Evolutionary conservation across 2,329 filamentous ascomycete species (phyloP), one percentile per base, ranked within the genome.

Genomic region (Emergomyces orientalis): DNA sequence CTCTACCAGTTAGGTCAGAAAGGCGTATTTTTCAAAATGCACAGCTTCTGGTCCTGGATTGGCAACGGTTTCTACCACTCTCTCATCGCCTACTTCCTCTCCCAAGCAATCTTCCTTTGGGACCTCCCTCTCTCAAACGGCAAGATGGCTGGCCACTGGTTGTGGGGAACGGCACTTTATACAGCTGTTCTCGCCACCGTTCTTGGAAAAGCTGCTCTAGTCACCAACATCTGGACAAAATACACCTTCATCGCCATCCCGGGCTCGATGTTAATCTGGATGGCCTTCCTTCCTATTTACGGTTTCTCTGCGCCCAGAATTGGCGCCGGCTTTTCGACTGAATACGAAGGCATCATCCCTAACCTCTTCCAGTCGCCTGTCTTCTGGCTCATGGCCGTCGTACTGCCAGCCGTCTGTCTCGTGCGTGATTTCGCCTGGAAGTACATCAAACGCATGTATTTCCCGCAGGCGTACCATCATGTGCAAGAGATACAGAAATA

Each of bases 401-500:
- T 89, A 6, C 78, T 99, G 49, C 89, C 93, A 0, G 81, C 87
- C 8, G 76, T 97, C 58, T 97, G 93, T 75, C 82, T 99, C 59
- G 77, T 92, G 59, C 84, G 94, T 70, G 94, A 99, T 74, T 90
- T 96, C 76, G 86, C 88, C 2, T 99, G 93, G 92, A 99, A 99
- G 81, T 99, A 97, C 70, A 87, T 86, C 65, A 97, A 96, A 81
- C 85, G 94, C 67, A 97, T 99, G 91, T 99, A 97, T 79, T 88
- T 87, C 69, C 94, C 94, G 27, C 89, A 97, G 77, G 87, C 90
- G 52, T 99, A 99, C 72, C 94, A 99, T 71, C 94, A 99, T 75
- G 94, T 99, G 67, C 94, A 99, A 77, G 94, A 99, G 79, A 99
- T 99, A 69, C 94, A 99, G 77, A 99, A 99, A 79, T 99, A 97